phyloP scores from a whole-genome alignment of 2,329 filamentous ascomycete species.

The Apiospora sp. region DNA sequence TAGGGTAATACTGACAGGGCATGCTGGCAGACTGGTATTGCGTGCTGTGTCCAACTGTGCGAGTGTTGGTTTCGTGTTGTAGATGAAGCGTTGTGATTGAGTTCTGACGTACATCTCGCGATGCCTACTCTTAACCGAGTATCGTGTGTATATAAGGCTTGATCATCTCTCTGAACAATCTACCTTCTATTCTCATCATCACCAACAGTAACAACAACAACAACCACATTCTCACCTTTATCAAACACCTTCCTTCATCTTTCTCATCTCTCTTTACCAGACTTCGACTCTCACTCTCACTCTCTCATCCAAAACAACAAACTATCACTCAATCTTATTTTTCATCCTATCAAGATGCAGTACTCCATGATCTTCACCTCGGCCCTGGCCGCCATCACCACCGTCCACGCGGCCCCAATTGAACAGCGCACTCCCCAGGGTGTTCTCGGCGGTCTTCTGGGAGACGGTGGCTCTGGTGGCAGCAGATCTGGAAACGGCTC shows the following conservation, averaged over 20 bases:
- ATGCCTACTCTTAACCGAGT: not conserved
- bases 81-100: not conserved
- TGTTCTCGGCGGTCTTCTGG: conserved; percentile 17
- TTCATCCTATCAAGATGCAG: conserved; percentile 3
- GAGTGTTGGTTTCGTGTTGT: not conserved
- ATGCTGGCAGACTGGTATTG: not conserved
- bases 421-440: conserved; percentile 13
- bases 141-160: not conserved
- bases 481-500: not conserved
- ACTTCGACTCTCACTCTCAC: not conserved
- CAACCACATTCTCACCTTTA: not conserved
- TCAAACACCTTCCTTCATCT: not conserved
- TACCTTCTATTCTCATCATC: not conserved
- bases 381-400: not conserved
- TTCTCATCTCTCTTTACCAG: not conserved
- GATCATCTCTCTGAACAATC: not conserved
- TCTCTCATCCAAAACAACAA: not conserved
- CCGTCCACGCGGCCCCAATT: not conserved
- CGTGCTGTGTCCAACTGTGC: not conserved
- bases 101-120: not conserved
- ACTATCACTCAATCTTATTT: not conserved
- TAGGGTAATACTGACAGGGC: not conserved
- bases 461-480: not conserved
- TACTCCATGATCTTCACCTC: conserved; percentile 11
- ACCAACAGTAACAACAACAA: not conserved